A percentile compares a stretch with the other conserved stretches of the same genome.
Evolutionary conservation across 495 filamentous ascomycete species (phyloP).

Genomic region (Penicillium robsamsonii): DNA sequence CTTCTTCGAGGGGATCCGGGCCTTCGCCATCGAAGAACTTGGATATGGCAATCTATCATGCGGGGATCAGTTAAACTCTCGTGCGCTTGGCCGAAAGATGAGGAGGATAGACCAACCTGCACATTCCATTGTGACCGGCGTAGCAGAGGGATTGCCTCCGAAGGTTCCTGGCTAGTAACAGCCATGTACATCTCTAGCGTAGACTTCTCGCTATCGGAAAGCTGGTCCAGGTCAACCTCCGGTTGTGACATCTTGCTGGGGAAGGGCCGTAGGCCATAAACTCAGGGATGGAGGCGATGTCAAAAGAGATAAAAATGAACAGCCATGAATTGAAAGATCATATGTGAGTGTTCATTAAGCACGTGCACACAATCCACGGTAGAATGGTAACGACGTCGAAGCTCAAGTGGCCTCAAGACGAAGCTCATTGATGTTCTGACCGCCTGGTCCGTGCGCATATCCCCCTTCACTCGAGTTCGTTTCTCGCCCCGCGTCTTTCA

Average conservation of each 20-base stretch:
- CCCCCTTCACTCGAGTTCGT: conserved; percentile 29
- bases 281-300: background rate
- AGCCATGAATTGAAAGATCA: background rate
- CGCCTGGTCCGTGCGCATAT: conserved; percentile 31
- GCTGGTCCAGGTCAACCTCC: conserved; percentile 61
- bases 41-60: conserved; percentile 78
- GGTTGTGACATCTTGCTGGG: conserved; percentile 38
- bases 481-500: conserved; percentile 30
- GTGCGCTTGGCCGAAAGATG: background rate
- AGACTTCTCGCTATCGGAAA: conserved; percentile 71
- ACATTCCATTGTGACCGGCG: conserved; percentile 94
- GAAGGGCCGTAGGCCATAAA: conserved; percentile 16
- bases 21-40: conserved; percentile 98
- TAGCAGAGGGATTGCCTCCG: conserved; percentile 76
- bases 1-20: conserved; percentile 76
- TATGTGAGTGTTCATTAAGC: background rate
- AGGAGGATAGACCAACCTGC: conserved; percentile 54
- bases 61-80: conserved; percentile 10
- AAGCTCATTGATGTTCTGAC: conserved; percentile 26
- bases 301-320: conserved; percentile 13
- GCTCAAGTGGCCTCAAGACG: conserved; percentile 12
- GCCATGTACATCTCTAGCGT: conserved; percentile 84
- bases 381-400: background rate
- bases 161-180: conserved; percentile 78
- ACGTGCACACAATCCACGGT: background rate